Evolutionary conservation across 2,329 filamentous ascomycete species (phyloP).

Genomic region (Apiospora koreana): DNA sequence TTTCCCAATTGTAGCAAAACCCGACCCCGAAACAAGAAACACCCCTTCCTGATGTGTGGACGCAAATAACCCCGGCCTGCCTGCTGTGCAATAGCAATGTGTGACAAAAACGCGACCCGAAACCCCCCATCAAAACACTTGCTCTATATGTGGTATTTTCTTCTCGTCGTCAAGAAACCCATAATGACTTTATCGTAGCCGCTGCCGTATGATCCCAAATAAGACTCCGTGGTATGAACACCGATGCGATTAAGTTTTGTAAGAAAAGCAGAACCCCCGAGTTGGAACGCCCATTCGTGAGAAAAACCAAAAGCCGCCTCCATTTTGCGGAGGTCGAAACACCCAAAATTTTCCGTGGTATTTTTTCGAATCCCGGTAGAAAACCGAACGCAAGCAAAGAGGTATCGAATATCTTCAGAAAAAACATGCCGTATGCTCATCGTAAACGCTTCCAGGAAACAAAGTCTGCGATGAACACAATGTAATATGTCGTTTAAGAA

Average conservation of each 20-base stretch:
- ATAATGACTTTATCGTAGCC: slow-evolving; percentile 50
- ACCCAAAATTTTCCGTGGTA: slow-evolving; percentile 26
- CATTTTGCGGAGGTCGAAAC: slow-evolving; percentile 41
- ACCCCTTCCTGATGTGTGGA: slow-evolving; percentile 21
- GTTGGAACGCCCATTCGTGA: slow-evolving; percentile 46
- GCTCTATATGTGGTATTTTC: slow-evolving; percentile 55
- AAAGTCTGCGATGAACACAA: slow-evolving; percentile 33
- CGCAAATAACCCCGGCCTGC: slow-evolving; percentile 24
- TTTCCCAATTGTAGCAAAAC: slow-evolving; percentile 28
- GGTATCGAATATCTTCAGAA: slow-evolving; percentile 48
- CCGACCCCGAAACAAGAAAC: slow-evolving; percentile 25
- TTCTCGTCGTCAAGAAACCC: slow-evolving; percentile 50
- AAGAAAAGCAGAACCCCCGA: slow-evolving; percentile 48
- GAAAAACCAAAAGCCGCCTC: slow-evolving; percentile 37
- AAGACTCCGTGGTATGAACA: slow-evolving; percentile 48
- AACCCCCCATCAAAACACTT: slow-evolving; percentile 41
- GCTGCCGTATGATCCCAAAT: slow-evolving; percentile 39
- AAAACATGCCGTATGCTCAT: slow-evolving; percentile 41
- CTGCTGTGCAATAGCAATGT: slow-evolving; percentile 35
- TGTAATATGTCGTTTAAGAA: slow-evolving; percentile 47
- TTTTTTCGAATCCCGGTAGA: slow-evolving; percentile 22
- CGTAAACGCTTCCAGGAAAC: slow-evolving; percentile 25
- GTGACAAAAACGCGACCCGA: slow-evolving; percentile 36
- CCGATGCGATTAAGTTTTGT: slow-evolving; percentile 45
- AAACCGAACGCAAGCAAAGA: slow-evolving; percentile 39